phyloP scores from a whole-genome alignment of 371 early-diverging fungal genomes.

The Zopfochytrium polystomum region DNA sequence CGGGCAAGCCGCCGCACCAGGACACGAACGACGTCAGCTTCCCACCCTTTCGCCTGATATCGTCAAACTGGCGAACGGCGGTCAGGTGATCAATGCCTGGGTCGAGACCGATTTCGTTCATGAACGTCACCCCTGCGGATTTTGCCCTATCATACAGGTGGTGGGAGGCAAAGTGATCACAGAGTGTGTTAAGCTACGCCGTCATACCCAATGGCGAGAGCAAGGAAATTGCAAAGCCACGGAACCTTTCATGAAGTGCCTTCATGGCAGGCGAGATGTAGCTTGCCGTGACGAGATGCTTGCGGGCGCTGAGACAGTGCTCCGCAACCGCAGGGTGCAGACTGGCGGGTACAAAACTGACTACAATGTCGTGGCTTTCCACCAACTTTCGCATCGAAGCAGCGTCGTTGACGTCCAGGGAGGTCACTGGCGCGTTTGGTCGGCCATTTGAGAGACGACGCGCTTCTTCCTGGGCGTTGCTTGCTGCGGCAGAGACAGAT shows the following conservation, averaged over 20 bases:
- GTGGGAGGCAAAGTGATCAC: background rate
- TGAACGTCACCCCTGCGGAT: slow-evolving; percentile 72
- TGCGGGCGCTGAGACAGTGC: slow-evolving; percentile 74
- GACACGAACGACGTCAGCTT: slow-evolving; percentile 76
- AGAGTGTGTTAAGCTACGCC: slow-evolving; percentile 9
- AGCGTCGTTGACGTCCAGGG: slow-evolving; percentile 69
- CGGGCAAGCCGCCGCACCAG: slow-evolving; percentile 98
- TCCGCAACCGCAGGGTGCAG: slow-evolving; percentile 85
- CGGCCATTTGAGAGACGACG: slow-evolving; percentile 33
- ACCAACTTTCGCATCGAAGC: slow-evolving; percentile 33
- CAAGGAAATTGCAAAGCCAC: too few species aligned
- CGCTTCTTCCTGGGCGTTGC: slow-evolving; percentile 76
- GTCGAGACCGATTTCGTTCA: slow-evolving; percentile 94
- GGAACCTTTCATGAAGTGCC: slow-evolving; percentile 75
- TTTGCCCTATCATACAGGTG: slow-evolving; percentile 50
- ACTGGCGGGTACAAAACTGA: slow-evolving; percentile 60
- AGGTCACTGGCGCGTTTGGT: slow-evolving; percentile 48
- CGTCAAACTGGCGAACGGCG: slow-evolving; percentile 80
- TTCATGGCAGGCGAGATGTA: slow-evolving; percentile 88
- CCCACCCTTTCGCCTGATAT: slow-evolving; percentile 56
- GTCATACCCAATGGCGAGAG: too few species aligned
- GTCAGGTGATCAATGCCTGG: slow-evolving; percentile 94
- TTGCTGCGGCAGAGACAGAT: slow-evolving; percentile 47
- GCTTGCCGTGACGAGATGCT: slow-evolving; percentile 85
- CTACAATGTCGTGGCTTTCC: slow-evolving; percentile 37